These are phyloP conservation scores for Rasamsonia emersonii DNA, from an alignment of 2,329 filamentous ascomycete species.

Conservation along the genomic window DNA sequence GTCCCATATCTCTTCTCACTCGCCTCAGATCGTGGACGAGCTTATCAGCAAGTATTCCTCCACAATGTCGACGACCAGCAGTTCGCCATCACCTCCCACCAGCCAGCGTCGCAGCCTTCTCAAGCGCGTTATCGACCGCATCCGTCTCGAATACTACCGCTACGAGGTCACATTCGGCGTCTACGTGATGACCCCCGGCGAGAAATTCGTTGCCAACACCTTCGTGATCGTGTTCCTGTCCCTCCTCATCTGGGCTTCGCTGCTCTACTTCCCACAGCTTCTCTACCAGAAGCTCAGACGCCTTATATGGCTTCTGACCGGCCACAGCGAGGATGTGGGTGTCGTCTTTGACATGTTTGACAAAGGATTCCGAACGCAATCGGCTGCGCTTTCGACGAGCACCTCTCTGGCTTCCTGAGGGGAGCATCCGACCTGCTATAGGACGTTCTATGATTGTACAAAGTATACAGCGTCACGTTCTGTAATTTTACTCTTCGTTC, in stretches of 20 bases:
- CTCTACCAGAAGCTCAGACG: constrained; percentile 28
- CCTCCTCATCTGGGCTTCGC: constrained; percentile 28
- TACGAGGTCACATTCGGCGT: constrained; percentile 40
- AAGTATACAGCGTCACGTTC: no score
- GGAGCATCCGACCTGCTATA: no score
- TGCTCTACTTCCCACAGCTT: constrained; percentile 28
- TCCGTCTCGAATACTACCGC: constrained; percentile 36
- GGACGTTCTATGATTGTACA: no score
- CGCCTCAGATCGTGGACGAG: constrained; percentile 23
- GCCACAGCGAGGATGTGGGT: constrained; percentile 22
- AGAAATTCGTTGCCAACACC: constrained; percentile 35
- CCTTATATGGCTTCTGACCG: constrained; percentile 30
- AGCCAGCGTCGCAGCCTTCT: constrained; percentile 17
- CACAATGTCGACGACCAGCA: constrained; percentile 14
- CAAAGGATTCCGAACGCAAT: constrained; percentile 4
- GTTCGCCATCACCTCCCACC: constrained; percentile 7
- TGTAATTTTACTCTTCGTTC: no score
- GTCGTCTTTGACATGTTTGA: constrained; percentile 21
- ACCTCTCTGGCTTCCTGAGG: constrained; percentile 5
- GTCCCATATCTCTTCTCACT: constrained; percentile 20
- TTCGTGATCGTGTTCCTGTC: constrained; percentile 28
- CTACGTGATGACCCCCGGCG: constrained; percentile 36
- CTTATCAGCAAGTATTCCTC: constrained; percentile 26
- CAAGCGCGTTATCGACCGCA: constrained; percentile 21
- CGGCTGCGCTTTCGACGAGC: constrained; percentile 5